phyloP scores from a whole-genome alignment of 1,284 basidiomycete genomes.

The Caloboletus firmus region DNA sequence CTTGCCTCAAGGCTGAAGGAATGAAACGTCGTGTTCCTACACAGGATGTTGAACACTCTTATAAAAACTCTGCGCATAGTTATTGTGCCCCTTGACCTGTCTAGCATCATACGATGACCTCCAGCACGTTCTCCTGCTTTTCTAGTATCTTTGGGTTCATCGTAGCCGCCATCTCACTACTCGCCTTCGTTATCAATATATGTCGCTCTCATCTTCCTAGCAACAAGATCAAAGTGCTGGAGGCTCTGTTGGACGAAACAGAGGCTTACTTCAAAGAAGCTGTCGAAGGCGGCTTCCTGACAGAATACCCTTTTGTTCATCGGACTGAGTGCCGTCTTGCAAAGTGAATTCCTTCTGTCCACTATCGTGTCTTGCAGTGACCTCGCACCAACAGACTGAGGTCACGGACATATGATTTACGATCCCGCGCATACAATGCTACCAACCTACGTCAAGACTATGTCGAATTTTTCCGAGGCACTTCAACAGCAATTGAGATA shows the following conservation, averaged over 20 bases:
- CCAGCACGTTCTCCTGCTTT: neutral
- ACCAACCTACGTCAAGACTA: constrained; percentile 4
- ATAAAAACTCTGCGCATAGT: neutral
- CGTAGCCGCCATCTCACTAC: neutral
- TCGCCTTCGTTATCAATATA: neutral
- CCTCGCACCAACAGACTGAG: neutral
- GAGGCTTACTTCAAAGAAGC: neutral
- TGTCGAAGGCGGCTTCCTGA: constrained; percentile 2
- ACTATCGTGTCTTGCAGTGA: no score
- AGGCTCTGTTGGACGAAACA: neutral
- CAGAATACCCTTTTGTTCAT: neutral
- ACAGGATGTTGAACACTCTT: neutral
- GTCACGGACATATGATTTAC: neutral
- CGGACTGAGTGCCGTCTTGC: neutral
- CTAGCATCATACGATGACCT: no score
- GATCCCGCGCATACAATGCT: neutral
- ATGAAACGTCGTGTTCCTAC: neutral
- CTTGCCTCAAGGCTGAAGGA: no score
- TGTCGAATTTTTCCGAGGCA: constrained; percentile 4
- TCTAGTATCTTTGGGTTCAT: constrained; percentile 8
- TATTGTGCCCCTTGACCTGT: no score
- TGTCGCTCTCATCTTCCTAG: constrained; percentile 4
- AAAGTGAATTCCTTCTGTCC: no score
- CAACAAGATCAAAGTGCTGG: constrained; percentile 8
- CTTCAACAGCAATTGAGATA: constrained; percentile 4